A percentile compares a stretch with the other conserved stretches of the same genome.
Conservation (phyloP, 208 protist species). For the Crithidia expoeki region DNA sequence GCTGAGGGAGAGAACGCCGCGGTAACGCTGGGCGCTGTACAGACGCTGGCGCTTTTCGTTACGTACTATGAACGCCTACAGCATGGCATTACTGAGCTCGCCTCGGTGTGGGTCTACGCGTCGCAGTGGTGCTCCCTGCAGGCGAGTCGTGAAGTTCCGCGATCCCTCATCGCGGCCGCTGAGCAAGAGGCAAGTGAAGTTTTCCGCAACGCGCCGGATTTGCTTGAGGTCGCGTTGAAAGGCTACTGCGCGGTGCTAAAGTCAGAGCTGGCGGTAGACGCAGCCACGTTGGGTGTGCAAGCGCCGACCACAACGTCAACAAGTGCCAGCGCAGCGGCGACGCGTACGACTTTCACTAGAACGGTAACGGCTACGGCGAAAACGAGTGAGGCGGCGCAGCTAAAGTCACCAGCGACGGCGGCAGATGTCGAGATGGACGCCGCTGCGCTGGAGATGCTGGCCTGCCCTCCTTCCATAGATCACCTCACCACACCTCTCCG, state of each 20-base stretch:
- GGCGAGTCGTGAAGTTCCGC: constrained; percentile 11
- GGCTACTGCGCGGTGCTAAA: constrained; percentile 47
- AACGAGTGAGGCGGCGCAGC: constrained; percentile 10
- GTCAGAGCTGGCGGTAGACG: constrained; percentile 44
- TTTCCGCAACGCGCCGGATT: constrained; percentile 15
- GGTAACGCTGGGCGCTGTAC: constrained; percentile 12
- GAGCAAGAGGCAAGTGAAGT: constrained; percentile 21
- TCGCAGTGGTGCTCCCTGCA: constrained; percentile 46
- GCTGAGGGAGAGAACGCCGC: not conserved
- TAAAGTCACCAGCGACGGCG: constrained; percentile 4
- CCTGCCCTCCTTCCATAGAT: constrained; percentile 22
- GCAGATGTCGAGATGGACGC: constrained; percentile 2
- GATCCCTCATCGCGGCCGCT: constrained; percentile 19
- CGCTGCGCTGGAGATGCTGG: constrained; percentile 11
- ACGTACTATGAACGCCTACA: constrained; percentile 50
- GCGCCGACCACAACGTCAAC: not conserved
- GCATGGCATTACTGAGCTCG: constrained; percentile 44
- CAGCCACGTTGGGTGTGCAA: constrained; percentile 13
- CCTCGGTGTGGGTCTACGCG: constrained; percentile 62
- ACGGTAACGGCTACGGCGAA: not conserved
- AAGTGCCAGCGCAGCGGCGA: not conserved
- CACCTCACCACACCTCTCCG: constrained; percentile 21
- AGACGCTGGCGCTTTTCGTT: constrained; percentile 41
- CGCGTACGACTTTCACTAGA: not conserved
- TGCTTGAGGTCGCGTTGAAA: constrained; percentile 34